phyloP scores from a whole-genome alignment of 176 grass and related monocot genomes.

The Musa itinerans region DNA sequence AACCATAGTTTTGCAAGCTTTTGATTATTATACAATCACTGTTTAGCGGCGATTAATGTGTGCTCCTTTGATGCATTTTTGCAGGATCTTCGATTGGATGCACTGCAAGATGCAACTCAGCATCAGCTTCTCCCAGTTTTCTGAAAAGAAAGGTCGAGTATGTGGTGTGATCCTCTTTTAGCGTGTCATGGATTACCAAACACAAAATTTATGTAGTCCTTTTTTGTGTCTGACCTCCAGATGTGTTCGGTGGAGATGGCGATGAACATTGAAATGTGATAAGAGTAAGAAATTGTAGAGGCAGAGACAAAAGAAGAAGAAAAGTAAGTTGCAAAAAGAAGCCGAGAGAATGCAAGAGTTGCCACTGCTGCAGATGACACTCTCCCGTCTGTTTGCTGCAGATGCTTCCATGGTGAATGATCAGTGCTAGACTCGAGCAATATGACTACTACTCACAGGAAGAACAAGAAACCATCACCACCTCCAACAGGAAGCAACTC shows the following conservation, averaged over 20 bases:
- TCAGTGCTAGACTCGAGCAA: slow-evolving; percentile 4
- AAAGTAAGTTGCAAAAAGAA: slow-evolving; percentile 26
- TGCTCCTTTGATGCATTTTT: too few species aligned
- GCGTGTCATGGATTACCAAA: neutral
- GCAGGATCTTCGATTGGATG: slow-evolving; percentile 61
- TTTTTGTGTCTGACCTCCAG: neutral
- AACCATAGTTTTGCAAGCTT: neutral
- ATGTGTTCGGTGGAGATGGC: neutral
- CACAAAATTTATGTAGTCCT: neutral
- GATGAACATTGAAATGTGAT: slow-evolving; percentile 26
- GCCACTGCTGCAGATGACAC: slow-evolving; percentile 79
- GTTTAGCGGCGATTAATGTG: neutral
- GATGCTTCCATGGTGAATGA: slow-evolving; percentile 39
- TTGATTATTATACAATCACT: neutral
- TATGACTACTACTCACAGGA: slow-evolving; percentile 18
- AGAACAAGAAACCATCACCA: slow-evolving; percentile 18
- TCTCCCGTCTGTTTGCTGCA: slow-evolving; percentile 84
- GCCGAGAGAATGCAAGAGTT: slow-evolving; percentile 43
- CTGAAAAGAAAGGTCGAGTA: slow-evolving; percentile 38
- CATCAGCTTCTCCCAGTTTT: slow-evolving; percentile 43
- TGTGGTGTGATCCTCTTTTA: neutral
- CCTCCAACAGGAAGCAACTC: too few species aligned
- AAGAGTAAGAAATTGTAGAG: slow-evolving; percentile 25
- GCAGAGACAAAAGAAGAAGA: neutral
- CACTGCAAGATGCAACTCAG: slow-evolving; percentile 51